phyloP scores from a whole-genome alignment of 495 filamentous ascomycete genomes.

The Daldinia decipiens region DNA sequence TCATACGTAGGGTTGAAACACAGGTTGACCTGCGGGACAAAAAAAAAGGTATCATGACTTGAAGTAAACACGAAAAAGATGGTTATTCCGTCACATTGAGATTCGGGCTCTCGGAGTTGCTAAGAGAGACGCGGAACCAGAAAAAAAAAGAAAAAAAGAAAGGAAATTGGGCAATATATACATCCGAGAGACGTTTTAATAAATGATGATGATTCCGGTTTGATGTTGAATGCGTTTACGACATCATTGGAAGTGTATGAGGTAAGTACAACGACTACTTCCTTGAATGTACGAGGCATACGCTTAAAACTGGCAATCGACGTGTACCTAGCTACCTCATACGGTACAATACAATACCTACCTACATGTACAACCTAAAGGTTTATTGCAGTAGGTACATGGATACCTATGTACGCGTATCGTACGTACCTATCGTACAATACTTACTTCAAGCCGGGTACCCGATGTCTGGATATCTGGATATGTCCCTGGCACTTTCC shows the following conservation, averaged over 20 bases:
- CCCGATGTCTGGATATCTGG: slow-evolving; percentile 8
- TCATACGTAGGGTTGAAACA: slow-evolving; percentile 24
- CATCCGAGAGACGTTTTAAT: slow-evolving; percentile 8
- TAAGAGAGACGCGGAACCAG: not conserved
- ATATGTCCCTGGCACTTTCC: slow-evolving; percentile 31
- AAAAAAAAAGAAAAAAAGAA: not conserved
- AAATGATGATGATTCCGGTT: slow-evolving; percentile 1
- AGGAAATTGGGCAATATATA: not conserved
- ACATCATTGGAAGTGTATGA: not conserved
- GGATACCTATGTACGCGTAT: slow-evolving; percentile 4
- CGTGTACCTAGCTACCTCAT: not conserved
- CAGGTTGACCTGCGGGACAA: slow-evolving; percentile 1
- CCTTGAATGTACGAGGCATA: slow-evolving; percentile 3
- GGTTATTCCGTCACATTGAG: not conserved
- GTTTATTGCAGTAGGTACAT: no score
- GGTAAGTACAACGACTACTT: no score
- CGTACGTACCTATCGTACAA: slow-evolving; percentile 4
- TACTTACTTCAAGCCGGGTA: not conserved
- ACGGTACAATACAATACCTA: not conserved
- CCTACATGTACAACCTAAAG: no score
- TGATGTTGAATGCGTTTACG: not conserved
- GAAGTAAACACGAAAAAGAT: slow-evolving; percentile 1
- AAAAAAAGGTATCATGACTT: slow-evolving; percentile 15
- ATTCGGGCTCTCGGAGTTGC: slow-evolving; percentile 2
- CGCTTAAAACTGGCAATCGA: slow-evolving; percentile 9